phyloP scores from a whole-genome alignment of 2,329 filamentous ascomycete species.

The Huntiella bhutanensis region DNA sequence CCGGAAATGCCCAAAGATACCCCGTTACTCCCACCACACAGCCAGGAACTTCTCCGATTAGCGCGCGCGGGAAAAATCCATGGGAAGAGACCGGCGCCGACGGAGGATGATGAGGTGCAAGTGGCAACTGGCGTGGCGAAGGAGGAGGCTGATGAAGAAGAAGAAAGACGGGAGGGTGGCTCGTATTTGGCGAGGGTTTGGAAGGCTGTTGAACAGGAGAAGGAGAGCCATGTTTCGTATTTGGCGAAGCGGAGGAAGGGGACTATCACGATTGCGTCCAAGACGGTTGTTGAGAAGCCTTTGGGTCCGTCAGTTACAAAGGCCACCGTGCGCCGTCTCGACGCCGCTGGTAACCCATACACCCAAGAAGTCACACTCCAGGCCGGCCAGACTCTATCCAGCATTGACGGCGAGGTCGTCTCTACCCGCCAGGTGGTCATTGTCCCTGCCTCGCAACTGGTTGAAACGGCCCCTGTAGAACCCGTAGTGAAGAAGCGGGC shows the following conservation, averaged over 20 bases:
- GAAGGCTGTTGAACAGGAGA: conserved; percentile 41
- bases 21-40: conserved; percentile 56
- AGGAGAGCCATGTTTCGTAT: conserved; percentile 35
- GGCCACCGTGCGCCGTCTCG: conserved; percentile 60
- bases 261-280: conserved; percentile 36
- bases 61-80: conserved; percentile 52
- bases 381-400: conserved; percentile 42
- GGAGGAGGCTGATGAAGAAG: conserved; percentile 41
- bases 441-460: conserved; percentile 36
- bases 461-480: conserved; percentile 26
- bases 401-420: conserved; percentile 63
- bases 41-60: conserved; percentile 63
- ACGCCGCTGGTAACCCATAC: conserved; percentile 62
- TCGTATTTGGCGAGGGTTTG: conserved; percentile 39
- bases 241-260: conserved; percentile 44
- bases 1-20: conserved; percentile 75
- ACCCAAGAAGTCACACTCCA: conserved; percentile 68
- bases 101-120: conserved; percentile 41
- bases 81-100: conserved; percentile 50
- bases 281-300: conserved; percentile 25
- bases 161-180: conserved; percentile 36
- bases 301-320: conserved; percentile 46
- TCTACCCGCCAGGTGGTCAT: conserved; percentile 33
- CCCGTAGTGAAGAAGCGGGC: conserved; percentile 40
- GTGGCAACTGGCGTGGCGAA: conserved; percentile 27